Percentiles rank a stretch among this genome's conserved stretches.
phyloP scores from a whole-genome alignment of 2,329 filamentous ascomycete genomes.

The Pseudomassariella vexata region DNA sequence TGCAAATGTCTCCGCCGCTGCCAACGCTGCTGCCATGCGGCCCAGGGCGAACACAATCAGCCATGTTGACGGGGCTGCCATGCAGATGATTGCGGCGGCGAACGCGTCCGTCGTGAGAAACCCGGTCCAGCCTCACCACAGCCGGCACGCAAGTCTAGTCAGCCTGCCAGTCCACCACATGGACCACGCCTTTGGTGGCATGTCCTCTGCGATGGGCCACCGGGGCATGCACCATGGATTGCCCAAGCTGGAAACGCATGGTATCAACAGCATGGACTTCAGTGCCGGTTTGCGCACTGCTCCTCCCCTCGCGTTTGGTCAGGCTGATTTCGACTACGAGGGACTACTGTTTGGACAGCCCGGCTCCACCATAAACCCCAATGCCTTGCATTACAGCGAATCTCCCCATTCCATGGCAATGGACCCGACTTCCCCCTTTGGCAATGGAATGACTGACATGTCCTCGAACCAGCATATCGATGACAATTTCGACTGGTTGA shows the following conservation, averaged over 20 bases:
- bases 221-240: conserved; percentile 63
- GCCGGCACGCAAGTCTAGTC: conserved; percentile 69
- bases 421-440: conserved; percentile 57
- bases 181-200: conserved; percentile 64
- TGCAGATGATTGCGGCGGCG: conserved; percentile 64
- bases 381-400: conserved; percentile 77
- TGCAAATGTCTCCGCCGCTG: conserved; percentile 35
- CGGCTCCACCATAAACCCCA: conserved; percentile 63
- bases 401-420: conserved; percentile 63
- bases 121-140: conserved; percentile 49
- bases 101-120: conserved; percentile 46
- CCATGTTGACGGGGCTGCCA: conserved; percentile 73
- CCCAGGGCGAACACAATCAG: conserved; percentile 95
- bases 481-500: conserved; percentile 76
- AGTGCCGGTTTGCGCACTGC: conserved; percentile 71
- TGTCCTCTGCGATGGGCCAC: conserved; percentile 63
- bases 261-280: conserved; percentile 59
- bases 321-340: conserved; percentile 64
- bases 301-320: conserved; percentile 59
- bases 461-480: conserved; percentile 58
- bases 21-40: conserved; percentile 54
- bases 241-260: conserved; percentile 77
- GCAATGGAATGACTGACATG: conserved; percentile 51
- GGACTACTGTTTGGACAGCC: conserved; percentile 61
- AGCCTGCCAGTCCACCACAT: conserved; percentile 55